phyloP scores from a whole-genome alignment of 495 filamentous ascomycete species.

The Halenospora varia region DNA sequence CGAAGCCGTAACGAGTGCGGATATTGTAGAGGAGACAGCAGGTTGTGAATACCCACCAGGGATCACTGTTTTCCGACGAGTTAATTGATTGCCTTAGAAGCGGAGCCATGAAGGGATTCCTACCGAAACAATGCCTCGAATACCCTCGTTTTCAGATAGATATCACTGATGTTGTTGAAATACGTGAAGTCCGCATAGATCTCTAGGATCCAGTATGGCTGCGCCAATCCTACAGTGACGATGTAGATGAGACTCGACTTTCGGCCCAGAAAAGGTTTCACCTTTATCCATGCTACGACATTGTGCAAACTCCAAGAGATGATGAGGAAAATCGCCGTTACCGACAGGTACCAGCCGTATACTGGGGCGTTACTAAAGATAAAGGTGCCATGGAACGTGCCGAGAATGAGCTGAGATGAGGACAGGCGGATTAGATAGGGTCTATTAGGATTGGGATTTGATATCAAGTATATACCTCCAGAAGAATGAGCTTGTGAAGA shows the following conservation, averaged over 20 bases:
- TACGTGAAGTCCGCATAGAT: slow-evolving; percentile 47
- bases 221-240: slow-evolving; percentile 34
- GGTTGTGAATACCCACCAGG: slow-evolving; percentile 58
- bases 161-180: slow-evolving; percentile 45
- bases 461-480: too few species aligned
- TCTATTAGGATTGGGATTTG: slow-evolving; percentile 5
- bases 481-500: slow-evolving; percentile 43
- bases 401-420: slow-evolving; percentile 18
- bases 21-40: slow-evolving; percentile 49
- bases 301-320: slow-evolving; percentile 45
- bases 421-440: not conserved
- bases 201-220: slow-evolving; percentile 44
- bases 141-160: slow-evolving; percentile 47
- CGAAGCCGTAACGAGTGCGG: slow-evolving; percentile 48
- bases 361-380: slow-evolving; percentile 37
- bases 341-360: slow-evolving; percentile 45
- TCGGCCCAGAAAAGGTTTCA: slow-evolving; percentile 37
- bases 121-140: too few species aligned
- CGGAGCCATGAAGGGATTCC: too few species aligned
- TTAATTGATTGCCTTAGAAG: too few species aligned
- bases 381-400: slow-evolving; percentile 40
- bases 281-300: slow-evolving; percentile 48
- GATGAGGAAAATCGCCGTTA: slow-evolving; percentile 42
- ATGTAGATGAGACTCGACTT: slow-evolving; percentile 36
- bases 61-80: too few species aligned